These are phyloP conservation scores for Camellia lanceoleosa DNA, from an alignment of 148 eudicot genomes.

Conservation along the genomic window DNA sequence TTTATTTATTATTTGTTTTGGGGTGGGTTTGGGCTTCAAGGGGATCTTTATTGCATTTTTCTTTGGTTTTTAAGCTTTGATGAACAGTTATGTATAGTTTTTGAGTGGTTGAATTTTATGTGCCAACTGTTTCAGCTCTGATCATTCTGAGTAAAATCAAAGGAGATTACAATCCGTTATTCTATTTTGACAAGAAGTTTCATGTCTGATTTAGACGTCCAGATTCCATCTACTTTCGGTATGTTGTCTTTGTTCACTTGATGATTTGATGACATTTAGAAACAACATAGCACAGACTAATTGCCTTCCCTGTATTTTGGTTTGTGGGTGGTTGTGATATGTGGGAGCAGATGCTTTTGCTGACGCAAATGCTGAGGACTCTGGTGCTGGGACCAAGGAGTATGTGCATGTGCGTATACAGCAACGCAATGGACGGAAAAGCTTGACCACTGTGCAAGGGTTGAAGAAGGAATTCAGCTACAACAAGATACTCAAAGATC, in stretches of 20 bases:
- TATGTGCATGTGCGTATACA: constrained; percentile 21
- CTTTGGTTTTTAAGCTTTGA: not conserved
- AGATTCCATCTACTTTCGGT: constrained; percentile 18
- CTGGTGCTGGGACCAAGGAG: constrained; percentile 18
- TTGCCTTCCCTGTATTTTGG: not conserved
- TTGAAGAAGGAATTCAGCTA: constrained; percentile 21
- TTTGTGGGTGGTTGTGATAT: constrained; percentile 8
- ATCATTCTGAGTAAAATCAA: not conserved
- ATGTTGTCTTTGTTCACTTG: not conserved
- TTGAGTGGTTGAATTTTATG: constrained; percentile 4
- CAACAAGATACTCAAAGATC: constrained; percentile 20
- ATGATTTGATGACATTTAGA: constrained; percentile 7
- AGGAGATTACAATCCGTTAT: not conserved
- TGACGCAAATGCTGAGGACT: constrained; percentile 20
- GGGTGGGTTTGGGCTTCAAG: not conserved
- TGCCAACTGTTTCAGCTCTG: constrained; percentile 12
- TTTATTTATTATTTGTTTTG: not conserved
- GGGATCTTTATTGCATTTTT: not conserved
- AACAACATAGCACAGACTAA: not conserved
- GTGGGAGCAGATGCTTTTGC: constrained; percentile 16
- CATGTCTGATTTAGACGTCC: constrained; percentile 19
- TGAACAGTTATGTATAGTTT: not conserved
- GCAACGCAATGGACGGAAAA: constrained; percentile 23
- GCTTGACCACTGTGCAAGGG: constrained; percentile 22
- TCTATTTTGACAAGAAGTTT: constrained; percentile 14